These are phyloP conservation scores for Hypoxylon rickii DNA, from an alignment of 495 filamentous ascomycete genomes.

Conservation along the genomic window DNA sequence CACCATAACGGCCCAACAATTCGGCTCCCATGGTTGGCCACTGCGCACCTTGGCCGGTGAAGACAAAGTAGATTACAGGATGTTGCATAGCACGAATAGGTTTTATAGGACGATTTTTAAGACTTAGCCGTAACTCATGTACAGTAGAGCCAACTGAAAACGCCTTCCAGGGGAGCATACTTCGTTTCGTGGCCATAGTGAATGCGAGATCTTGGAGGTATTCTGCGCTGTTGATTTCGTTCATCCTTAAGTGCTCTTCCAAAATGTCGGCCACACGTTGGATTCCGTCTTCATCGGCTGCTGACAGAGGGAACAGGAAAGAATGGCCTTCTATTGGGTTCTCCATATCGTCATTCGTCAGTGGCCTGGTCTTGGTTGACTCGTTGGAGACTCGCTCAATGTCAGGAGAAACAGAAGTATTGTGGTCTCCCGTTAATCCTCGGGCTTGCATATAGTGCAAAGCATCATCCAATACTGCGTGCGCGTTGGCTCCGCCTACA, in stretches of 20 bases:
- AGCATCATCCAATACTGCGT: slow-evolving; percentile 56
- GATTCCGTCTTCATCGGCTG: slow-evolving; percentile 5
- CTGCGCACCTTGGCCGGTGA: slow-evolving; percentile 56
- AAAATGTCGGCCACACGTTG: neutral
- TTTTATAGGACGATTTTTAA: neutral
- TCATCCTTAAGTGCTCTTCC: neutral
- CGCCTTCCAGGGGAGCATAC: slow-evolving; percentile 30
- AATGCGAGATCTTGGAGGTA: slow-evolving; percentile 29
- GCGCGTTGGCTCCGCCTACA: slow-evolving; percentile 61
- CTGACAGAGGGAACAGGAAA: neutral
- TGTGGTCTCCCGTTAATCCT: neutral
- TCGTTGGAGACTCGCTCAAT: too few species aligned
- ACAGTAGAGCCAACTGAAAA: neutral
- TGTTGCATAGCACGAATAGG: neutral
- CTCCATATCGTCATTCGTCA: neutral
- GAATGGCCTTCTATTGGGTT: neutral
- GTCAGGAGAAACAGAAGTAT: too few species aligned
- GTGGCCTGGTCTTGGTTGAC: neutral
- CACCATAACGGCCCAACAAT: too few species aligned
- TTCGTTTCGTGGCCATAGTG: slow-evolving; percentile 36
- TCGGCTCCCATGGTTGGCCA: slow-evolving; percentile 50
- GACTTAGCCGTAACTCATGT: neutral
- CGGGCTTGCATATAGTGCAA: slow-evolving; percentile 6
- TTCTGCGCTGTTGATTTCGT: neutral
- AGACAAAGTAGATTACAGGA: slow-evolving; percentile 22